Evolutionary conservation across 2,329 filamentous ascomycete species (phyloP), one percentile per base, ranked within the genome.

Genomic region (Aotearoamyces nothofagi): DNA sequence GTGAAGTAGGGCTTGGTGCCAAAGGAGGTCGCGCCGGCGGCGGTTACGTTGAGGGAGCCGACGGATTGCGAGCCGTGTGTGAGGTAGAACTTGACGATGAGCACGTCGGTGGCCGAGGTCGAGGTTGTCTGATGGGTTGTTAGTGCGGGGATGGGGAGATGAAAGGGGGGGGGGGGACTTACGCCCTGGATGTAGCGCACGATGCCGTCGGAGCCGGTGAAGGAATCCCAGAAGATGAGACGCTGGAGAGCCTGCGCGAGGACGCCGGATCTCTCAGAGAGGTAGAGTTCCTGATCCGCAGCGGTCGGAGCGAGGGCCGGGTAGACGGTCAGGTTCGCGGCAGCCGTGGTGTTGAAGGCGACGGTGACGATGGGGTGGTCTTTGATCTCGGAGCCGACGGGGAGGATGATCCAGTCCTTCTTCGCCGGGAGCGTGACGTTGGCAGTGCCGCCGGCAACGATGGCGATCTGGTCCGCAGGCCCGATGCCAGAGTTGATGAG

Each of bases 31-130:
- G 44, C 36, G 13, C 52, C 54, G 1, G 47, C 38, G 12, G 49
- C 39, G 14, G 49, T 54, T 20, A 60, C 53, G 13, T 47, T 45
- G 13, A 63, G 46, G 5, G 55, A 38, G 15, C 61, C 55, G 30
- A 55, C 51, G 29, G 62, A 63, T 4, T 53, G 55, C 6, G 57
- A 54, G 10, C 58, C 57, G 22, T 61, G 59, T 11, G 54, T 61
- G 14, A 66, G 51, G 49, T 63, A 64, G 4, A 61, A 51, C 40
- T 60, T 56, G 26, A 57, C 49, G 16, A 53, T 55, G 33, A 64
- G 47, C 15, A 55, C 47, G 25, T 55, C 54, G 19, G 53, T 43
- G 9, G 53, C 51, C n/a, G n/a, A n/a, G n/a, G n/a, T n/a, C n/a
- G n/a, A n/a, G n/a, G n/a, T n/a, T 1, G 53, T 43, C 0, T 53